phyloP scores from a whole-genome alignment of 306 rosid species.

The Luffa acutangula region DNA sequence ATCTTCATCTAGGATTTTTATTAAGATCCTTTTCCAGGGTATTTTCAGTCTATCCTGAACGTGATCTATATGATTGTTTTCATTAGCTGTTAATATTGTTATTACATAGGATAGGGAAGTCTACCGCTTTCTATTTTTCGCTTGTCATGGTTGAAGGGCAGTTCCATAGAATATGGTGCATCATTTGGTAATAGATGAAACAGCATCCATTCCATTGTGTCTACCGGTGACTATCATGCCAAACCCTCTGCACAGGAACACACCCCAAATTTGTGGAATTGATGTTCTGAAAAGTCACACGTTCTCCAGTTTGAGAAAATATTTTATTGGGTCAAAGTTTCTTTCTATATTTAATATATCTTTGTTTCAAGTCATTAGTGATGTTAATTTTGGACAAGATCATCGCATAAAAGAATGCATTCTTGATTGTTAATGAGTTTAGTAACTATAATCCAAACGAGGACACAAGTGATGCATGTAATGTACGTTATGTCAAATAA shows the following conservation, averaged over 20 bases:
- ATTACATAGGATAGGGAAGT: too few relatives aligned
- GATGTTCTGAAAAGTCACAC: background rate
- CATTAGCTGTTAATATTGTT: background rate
- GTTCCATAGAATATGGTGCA: background rate
- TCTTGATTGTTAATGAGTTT: background rate
- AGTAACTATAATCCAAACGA: background rate
- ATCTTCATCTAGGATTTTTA: slow-evolving; percentile 77
- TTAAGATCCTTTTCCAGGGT: slow-evolving; percentile 93
- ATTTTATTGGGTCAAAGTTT: background rate
- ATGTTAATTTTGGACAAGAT: background rate
- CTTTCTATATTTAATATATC: background rate
- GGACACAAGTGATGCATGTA: background rate
- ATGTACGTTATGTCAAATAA: background rate
- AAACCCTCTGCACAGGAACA: background rate
- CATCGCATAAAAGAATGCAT: background rate
- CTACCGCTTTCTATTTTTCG: background rate
- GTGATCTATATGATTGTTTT: background rate
- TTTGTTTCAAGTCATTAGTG: background rate
- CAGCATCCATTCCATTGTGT: background rate
- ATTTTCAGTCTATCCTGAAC: background rate
- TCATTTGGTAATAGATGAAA: background rate
- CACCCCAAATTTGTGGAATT: background rate
- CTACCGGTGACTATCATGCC: background rate
- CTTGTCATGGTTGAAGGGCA: background rate
- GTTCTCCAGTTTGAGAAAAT: background rate